Conservation (phyloP, 495 filamentous ascomycete genomes). For the Lophiotrema nucula region DNA sequence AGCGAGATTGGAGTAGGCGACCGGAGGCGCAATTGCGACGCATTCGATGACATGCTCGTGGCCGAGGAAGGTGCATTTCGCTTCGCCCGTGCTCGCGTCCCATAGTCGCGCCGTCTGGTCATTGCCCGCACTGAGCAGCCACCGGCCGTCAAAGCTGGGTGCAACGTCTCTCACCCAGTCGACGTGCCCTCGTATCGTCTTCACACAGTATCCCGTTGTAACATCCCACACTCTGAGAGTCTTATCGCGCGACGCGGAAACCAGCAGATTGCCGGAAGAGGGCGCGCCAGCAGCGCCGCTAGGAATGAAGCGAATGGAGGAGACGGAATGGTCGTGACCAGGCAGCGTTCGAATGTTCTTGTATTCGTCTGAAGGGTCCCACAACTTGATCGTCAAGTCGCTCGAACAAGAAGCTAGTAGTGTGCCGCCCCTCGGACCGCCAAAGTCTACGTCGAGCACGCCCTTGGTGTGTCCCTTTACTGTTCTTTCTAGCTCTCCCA, state of each 20-base stretch:
- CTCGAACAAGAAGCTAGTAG: conserved; percentile 87
- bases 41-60: conserved; percentile 92
- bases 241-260: conserved; percentile 78
- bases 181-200: conserved; percentile 75
- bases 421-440: conserved; percentile 79
- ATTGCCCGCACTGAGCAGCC: conserved; percentile 75
- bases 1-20: conserved; percentile 74
- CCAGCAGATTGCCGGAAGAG: conserved; percentile 70
- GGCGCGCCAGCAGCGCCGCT: conserved; percentile 67
- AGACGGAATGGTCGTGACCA: conserved; percentile 91
- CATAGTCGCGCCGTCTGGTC: conserved; percentile 81
- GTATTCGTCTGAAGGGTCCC: conserved; percentile 93
- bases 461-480: conserved; percentile 92
- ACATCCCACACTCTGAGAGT: conserved; percentile 89
- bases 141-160: conserved; percentile 80
- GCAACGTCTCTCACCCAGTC: conserved; percentile 88
- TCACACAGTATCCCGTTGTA: conserved; percentile 87
- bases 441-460: conserved; percentile 87
- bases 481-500: conserved; percentile 87
- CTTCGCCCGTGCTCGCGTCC: conserved; percentile 74
- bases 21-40: conserved; percentile 80
- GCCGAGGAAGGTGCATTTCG: conserved; percentile 76
- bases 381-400: conserved; percentile 92
- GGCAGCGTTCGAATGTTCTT: conserved; percentile 91
- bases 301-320: conserved; percentile 84